These are phyloP conservation scores for Paraphaeosphaeria minitans DNA, from an alignment of 2,329 filamentous ascomycete genomes.

Conservation along the genomic window DNA sequence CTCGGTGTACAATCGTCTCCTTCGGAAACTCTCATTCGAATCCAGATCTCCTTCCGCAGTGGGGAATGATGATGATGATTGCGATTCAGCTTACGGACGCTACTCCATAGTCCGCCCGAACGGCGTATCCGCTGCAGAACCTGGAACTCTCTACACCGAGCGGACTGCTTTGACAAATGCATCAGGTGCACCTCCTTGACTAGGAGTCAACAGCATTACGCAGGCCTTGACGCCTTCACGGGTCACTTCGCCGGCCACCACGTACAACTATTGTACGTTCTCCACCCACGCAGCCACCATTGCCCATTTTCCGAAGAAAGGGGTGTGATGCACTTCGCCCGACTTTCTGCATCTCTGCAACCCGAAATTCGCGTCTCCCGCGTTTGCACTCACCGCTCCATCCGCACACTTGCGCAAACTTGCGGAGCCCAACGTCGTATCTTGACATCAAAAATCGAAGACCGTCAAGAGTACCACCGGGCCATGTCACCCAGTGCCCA, in stretches of 20 bases:
- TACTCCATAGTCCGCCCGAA: not conserved
- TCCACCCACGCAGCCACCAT: not conserved
- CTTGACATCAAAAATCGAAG: not conserved
- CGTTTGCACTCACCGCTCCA: not conserved
- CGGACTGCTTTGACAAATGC: slow-evolving; percentile 23
- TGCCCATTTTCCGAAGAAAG: not conserved
- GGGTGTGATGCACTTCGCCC: not conserved
- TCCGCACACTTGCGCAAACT: not conserved
- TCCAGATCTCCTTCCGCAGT: not conserved
- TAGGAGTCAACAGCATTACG: not conserved
- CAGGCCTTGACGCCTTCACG: not conserved
- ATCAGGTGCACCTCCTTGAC: slow-evolving; percentile 20
- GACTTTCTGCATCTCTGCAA: not conserved
- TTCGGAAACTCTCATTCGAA: not conserved
- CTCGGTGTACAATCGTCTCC: slow-evolving; percentile 16
- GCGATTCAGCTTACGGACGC: not conserved
- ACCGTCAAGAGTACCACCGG: not conserved
- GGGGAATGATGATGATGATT: not conserved
- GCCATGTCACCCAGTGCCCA: not conserved
- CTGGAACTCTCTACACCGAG: not conserved
- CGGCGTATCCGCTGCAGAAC: not conserved
- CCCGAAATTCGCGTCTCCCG: not conserved
- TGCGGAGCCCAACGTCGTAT: not conserved
- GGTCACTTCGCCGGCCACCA: not conserved
- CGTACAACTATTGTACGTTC: not conserved